Conservation (phyloP, 768 basidiomycete genomes). For the Rhodotorula graminis region DNA sequence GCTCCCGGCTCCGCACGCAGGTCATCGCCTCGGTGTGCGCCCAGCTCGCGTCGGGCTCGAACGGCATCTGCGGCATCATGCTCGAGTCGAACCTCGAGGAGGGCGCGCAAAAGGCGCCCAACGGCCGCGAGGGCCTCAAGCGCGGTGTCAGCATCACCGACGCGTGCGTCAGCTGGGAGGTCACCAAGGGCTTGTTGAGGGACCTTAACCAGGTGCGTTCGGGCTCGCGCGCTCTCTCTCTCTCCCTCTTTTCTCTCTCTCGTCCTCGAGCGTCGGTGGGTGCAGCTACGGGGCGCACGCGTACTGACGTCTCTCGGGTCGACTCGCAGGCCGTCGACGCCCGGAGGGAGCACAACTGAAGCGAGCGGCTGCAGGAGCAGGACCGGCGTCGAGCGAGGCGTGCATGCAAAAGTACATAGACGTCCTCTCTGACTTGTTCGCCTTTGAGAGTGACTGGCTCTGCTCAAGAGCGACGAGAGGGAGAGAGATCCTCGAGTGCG, state of each 20-base stretch:
- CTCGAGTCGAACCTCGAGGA: conserved; percentile 90
- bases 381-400: neutral
- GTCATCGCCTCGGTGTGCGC: conserved; percentile 65
- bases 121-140: conserved; percentile 42
- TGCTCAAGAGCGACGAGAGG: too few relatives aligned
- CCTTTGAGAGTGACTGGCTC: too few relatives aligned
- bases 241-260: too few relatives aligned
- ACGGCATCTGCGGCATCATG: conserved; percentile 87
- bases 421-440: neutral
- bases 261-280: neutral
- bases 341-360: conserved; percentile 15
- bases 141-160: conserved; percentile 73
- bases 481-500: too few relatives aligned
- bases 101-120: conserved; percentile 83
- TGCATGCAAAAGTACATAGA: neutral
- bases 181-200: conserved; percentile 69
- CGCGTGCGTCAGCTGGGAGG: conserved; percentile 81
- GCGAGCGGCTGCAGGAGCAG: too few relatives aligned
- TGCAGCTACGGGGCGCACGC: neutral
- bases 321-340: conserved; percentile 11
- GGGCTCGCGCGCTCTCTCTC: too few relatives aligned
- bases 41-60: conserved; percentile 66
- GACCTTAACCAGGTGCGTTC: conserved; percentile 44
- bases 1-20: neutral
- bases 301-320: too few relatives aligned